Evolutionary conservation across 352 stramenopile genomes (phyloP).

Genomic region (Pilasporangium apinafurcum): DNA sequence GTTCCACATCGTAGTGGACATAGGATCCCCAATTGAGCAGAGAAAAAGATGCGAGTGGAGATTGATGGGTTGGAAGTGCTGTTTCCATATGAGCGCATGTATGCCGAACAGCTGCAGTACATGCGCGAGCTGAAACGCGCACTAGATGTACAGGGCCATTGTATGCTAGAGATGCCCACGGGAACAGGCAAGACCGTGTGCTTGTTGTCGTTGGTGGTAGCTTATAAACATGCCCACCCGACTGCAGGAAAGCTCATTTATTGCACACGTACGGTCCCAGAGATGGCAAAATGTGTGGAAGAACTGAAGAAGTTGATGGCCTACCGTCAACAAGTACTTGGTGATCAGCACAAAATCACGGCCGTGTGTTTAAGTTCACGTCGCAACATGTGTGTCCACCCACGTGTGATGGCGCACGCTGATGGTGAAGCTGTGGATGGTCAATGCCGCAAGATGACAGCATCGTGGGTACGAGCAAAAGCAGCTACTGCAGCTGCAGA

Average conservation of each 20-base stretch:
- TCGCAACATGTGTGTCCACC: constrained; percentile 98
- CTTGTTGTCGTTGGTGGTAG: constrained; percentile 95
- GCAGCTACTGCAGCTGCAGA: constrained; percentile 21
- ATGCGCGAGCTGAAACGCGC: constrained; percentile 98
- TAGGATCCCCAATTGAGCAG: too few species aligned
- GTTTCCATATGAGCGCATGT: constrained; percentile 97
- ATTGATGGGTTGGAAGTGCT: constrained; percentile 97
- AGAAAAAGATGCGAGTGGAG: constrained; percentile 92
- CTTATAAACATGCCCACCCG: constrained; percentile 92
- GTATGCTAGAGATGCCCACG: constrained; percentile 98
- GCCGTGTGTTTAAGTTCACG: constrained; percentile 89
- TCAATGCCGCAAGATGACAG: constrained; percentile 96
- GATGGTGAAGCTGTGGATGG: constrained; percentile 96
- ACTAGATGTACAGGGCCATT: constrained; percentile 96
- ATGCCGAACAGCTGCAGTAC: constrained; percentile 99
- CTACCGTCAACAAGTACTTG: constrained; percentile 68
- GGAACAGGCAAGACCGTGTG: constrained; percentile 98
- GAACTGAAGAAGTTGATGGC: constrained; percentile 95
- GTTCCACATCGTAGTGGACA: too few species aligned
- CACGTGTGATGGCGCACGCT: constrained; percentile 92
- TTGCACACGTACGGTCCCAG: constrained; percentile 98
- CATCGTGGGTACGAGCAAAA: constrained; percentile 93
- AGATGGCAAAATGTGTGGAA: constrained; percentile 98
- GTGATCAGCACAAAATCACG: constrained; percentile 55
- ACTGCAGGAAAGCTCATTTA: constrained; percentile 98